phyloP scores from a whole-genome alignment of 1,284 basidiomycete species.

The Spongispora temasekensis region DNA sequence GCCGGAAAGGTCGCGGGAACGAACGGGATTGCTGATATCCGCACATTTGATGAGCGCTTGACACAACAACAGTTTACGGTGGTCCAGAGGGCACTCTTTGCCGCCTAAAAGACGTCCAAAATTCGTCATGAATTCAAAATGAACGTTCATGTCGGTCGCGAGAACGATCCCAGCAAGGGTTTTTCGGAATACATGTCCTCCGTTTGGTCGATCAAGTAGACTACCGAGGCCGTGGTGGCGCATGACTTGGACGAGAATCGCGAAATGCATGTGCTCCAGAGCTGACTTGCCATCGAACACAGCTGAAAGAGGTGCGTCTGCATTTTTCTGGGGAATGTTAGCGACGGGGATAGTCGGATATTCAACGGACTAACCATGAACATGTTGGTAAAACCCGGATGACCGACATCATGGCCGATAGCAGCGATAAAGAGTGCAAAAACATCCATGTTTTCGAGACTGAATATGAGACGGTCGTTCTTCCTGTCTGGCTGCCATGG shows the following conservation, averaged over 20 bases:
- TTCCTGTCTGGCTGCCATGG: constrained; percentile 52
- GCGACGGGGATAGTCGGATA: not conserved
- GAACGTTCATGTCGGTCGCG: constrained; percentile 92
- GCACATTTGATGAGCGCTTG: constrained; percentile 94
- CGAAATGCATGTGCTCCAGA: constrained; percentile 91
- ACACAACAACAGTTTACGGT: constrained; percentile 74
- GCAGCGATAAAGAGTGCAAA: constrained; percentile 86
- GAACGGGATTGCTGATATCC: constrained; percentile 94
- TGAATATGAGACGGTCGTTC: constrained; percentile 49
- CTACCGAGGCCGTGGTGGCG: constrained; percentile 76
- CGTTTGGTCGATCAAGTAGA: constrained; percentile 55
- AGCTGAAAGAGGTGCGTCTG: constrained; percentile 81
- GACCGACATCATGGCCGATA: constrained; percentile 94
- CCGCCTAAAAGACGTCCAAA: constrained; percentile 53
- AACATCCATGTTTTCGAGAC: constrained; percentile 67
- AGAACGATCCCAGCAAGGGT: constrained; percentile 79
- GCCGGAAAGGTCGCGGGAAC: constrained; percentile 33
- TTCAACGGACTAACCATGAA: constrained; percentile 74
- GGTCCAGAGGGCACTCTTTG: constrained; percentile 40
- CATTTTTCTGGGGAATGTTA: constrained; percentile 73
- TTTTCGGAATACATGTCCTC: constrained; percentile 63
- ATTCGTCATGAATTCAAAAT: constrained; percentile 79
- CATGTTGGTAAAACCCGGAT: constrained; percentile 88
- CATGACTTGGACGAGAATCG: constrained; percentile 81
- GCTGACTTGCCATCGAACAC: constrained; percentile 89